Base-by-base conservation (phyloP, 108 stramenopile species). In the Craspedostauros australis region DNA sequence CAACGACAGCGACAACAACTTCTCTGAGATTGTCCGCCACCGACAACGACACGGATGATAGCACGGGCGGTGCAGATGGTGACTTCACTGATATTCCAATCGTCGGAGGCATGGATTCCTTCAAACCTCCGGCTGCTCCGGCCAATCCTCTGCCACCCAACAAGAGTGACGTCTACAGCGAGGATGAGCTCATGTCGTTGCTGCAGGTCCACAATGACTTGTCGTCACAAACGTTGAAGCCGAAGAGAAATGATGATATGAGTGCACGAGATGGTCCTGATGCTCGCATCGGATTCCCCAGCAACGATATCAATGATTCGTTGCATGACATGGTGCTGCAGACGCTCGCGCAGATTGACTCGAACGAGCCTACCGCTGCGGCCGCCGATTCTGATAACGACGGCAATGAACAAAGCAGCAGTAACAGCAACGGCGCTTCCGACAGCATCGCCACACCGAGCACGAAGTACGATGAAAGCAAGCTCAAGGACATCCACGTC, bases 241-340 rank as follows among this genome's bases (percentile, higher is more conserved):
- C 33, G 21, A 40, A 3, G 3, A 39, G 45, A 62, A 31, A 44
- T 19, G 46, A 64, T 11, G 25, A 76, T 3, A 38, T 55, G 6
- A 30, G 44, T 2, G 50, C 27, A 31, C 37, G 26, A 24, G 47
- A 31, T 28, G 42, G n/a, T 2, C 6, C 12, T 12, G 32, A 46
- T 5, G 22, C 29, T 11, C 21, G 29, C 16, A 5, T 42, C 19
- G 26, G 21, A 23, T 43, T 28, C 27, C 28, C 51, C 11, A 3
- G 21, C 12, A n/a, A n/a, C n/a, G n/a, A n/a, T n/a, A n/a, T n/a
- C n/a, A 44, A 46, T 45, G 52, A 62, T 0, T 66, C 66, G 15
- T 28, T 89, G 27, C 87, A 89, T 33, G 83, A 89, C 16, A 32
- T 80, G 34, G 74, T 89, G 1, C 39, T 80, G 28, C 50, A 82